Evolutionary conservation across 1,139 yeast species (phyloP), one percentile per base, ranked within the genome.

Genomic region (Debaryomycetaceae sp.): DNA sequence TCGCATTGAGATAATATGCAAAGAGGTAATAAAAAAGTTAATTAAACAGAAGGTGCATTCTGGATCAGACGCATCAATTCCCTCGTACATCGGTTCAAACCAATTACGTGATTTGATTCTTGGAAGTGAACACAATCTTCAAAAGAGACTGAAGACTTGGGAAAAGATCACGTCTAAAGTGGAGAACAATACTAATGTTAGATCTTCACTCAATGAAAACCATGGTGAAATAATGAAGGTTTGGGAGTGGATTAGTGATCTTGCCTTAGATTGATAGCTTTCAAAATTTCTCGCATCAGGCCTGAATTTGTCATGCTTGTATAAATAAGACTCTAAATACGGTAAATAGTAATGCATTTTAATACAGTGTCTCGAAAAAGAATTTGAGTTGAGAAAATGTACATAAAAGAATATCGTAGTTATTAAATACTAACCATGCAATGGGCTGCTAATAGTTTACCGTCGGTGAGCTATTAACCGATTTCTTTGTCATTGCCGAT

Each of bases 181-280:
- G 8, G 96, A 89, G 52, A 62, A 65, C 39, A 85, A 87, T 52
- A 65, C 83, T 28, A 83, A 83, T 50, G 77, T 88, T 22, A 70
- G 79, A 34, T 67, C 71, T 34, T 71, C 79, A 37, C 76, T 82
- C 45, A 62, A 79, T 45, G 96, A 89, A 55, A 70, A 81, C 33
- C 87, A 83, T 51, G 97, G 97, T 5, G 96, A 88, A 50, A 84
- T 88, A 45, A 79, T 85, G 79, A 80, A 82, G 53, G 88, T 87
- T 26, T 88, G 96, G 95, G 88, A 87, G 55, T 89, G 96, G 96
- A 72, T 83, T 24, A 79, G 86, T 11, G 75, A 69, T 32, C 42
- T 65, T 17, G 58, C 51, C 9, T 32, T 42, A 8, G 36, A 42
- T 16, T 36, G 33, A 11, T 30, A 18, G n/a, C n/a, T n/a, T n/a